These are phyloP conservation scores for Cutaneotrichosporon sp. DNA, from an alignment of 1,284 basidiomycete species.

Conservation along the genomic window DNA sequence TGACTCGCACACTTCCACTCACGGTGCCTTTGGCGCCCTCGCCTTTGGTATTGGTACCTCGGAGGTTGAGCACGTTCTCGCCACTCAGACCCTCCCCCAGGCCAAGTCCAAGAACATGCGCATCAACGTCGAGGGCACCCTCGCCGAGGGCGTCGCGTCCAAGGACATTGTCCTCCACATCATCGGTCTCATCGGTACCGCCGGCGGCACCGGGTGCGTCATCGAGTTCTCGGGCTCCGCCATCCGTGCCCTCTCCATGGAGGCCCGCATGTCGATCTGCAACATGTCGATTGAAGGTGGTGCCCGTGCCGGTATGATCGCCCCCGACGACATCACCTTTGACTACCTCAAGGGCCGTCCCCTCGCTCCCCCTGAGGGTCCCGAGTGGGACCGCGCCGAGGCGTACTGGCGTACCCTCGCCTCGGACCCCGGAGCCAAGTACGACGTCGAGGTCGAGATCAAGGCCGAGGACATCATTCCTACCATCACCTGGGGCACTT, in stretches of 20 bases:
- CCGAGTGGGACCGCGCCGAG: conserved; percentile 84
- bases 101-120: conserved; percentile 96
- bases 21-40: conserved; percentile 92
- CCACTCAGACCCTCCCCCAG: conserved; percentile 90
- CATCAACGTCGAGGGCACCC: conserved; percentile 81
- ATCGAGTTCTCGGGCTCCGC: conserved; percentile 93
- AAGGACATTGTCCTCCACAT: conserved; percentile 95
- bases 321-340: conserved; percentile 89
- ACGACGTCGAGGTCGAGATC: conserved; percentile 84
- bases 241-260: conserved; percentile 89
- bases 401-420: conserved; percentile 85
- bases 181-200: conserved; percentile 90
- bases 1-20: conserved; percentile 68
- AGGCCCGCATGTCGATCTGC: conserved; percentile 93
- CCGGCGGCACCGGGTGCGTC: conserved; percentile 87
- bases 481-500: conserved; percentile 95
- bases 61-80: conserved; percentile 95
- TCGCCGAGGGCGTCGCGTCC: conserved; percentile 83
- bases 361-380: conserved; percentile 71
- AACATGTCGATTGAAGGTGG: conserved; percentile 99
- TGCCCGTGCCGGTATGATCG: conserved; percentile 92
- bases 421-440: conserved; percentile 83
- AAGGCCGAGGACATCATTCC: conserved; percentile 86
- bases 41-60: conserved; percentile 97
- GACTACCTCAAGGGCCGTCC: conserved; percentile 81